These are phyloP conservation scores for Dryadomyces quercivorus DNA, from an alignment of 2,329 filamentous ascomycete species.

Conservation along the genomic window DNA sequence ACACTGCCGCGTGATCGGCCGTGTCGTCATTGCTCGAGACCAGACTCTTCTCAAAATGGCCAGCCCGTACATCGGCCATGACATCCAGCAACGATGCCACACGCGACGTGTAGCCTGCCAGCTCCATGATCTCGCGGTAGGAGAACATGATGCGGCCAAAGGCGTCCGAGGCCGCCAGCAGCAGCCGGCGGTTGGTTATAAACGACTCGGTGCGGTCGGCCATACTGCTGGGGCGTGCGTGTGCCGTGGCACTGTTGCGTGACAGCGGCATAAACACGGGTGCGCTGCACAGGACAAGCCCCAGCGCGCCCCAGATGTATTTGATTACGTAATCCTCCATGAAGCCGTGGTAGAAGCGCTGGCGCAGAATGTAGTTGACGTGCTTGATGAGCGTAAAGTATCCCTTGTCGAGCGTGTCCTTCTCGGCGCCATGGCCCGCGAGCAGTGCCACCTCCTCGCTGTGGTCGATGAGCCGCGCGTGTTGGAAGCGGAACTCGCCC, in stretches of 20 bases:
- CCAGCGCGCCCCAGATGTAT: constrained; percentile 95
- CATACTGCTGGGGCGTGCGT: constrained; percentile 34
- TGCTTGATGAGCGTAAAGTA: constrained; percentile 99
- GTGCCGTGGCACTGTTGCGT: constrained; percentile 26
- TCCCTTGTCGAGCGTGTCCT: constrained; percentile 91
- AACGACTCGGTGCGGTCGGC: constrained; percentile 66
- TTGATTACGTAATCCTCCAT: constrained; percentile 99
- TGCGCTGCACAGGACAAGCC: constrained; percentile 81
- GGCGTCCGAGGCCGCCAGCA: constrained; percentile 86
- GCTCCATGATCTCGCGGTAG: constrained; percentile 92
- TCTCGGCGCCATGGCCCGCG: constrained; percentile 83
- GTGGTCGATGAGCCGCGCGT: constrained; percentile 89
- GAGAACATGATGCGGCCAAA: constrained; percentile 96
- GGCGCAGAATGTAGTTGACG: constrained; percentile 85
- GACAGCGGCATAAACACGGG: constrained; percentile 94
- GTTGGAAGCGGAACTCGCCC: constrained; percentile 92
- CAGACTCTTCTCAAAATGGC: constrained; percentile 91
- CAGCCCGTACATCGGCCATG: constrained; percentile 83
- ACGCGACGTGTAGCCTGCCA: constrained; percentile 88
- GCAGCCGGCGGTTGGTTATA: constrained; percentile 84
- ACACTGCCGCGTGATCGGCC: constrained; percentile 69
- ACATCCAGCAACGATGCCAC: constrained; percentile 84
- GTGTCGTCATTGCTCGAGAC: constrained; percentile 77
- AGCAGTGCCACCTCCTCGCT: constrained; percentile 92
- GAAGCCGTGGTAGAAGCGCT: constrained; percentile 92